Evolutionary conservation across 2,329 filamentous ascomycete species (phyloP), one percentile per base, ranked within the genome.

Genomic region (Sclerotinia trifoliorum): DNA sequence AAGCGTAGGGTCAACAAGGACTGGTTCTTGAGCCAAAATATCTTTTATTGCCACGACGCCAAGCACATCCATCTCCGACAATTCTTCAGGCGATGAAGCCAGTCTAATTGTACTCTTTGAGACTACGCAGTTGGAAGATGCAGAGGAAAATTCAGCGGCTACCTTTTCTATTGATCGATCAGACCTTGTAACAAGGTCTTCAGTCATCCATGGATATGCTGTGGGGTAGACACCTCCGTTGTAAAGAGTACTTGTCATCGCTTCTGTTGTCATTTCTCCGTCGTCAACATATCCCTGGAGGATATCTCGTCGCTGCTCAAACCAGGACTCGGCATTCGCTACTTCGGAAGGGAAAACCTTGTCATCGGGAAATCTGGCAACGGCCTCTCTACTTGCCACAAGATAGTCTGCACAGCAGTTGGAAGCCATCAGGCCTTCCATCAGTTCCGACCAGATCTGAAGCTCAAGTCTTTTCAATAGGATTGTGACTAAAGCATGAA

Each of bases 361-460:
- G 64, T 75, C 74, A 42, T 74, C 70, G 2, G 72, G 74, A 49
- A 75, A 75, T 64, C 71, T 74, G 55, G 70, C 64, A 56, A 73
- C 68, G 3, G 74, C 73, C 42, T 74, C 72, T 11, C 67, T 68
- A 56, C 73, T 74, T 62, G 74, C 62, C 26, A 68, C 66, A n/a
- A 68, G 32, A 66, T 75, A 75, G 67, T 74, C 73, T 44, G 69
- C 51, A 67, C 73, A 74, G 56, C 71, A 74, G 57, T 75, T 75
- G 32, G 73, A 71, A n/a, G 72, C 73, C 71, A 75, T 73, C 2
- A 75, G 62, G 10, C 73, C 74, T 65, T 75, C 74, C 73, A 75
- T 75, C 24, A 74, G 32, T 32, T 75, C 73, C 3, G 74, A 73
- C 74, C 74, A 75, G 32, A 73, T 72, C 55, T 75, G 74, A 39